These are phyloP conservation scores for Botryosphaeria agaves DNA, from an alignment of 2,329 filamentous ascomycete genomes.

Conservation along the genomic window DNA sequence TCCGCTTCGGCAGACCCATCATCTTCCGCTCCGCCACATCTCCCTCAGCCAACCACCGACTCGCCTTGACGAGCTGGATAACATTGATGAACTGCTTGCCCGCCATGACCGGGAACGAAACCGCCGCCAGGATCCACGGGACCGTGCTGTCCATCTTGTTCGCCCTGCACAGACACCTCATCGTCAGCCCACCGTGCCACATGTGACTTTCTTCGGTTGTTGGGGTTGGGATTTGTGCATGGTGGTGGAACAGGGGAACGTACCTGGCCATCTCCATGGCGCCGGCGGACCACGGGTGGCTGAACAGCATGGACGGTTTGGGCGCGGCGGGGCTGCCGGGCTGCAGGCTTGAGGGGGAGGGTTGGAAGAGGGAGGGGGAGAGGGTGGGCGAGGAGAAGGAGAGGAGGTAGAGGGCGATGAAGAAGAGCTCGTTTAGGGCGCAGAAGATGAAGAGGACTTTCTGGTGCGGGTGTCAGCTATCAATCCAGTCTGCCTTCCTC, in stretches of 20 bases:
- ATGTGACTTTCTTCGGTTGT: not conserved
- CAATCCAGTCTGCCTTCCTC: no score
- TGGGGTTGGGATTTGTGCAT: not conserved
- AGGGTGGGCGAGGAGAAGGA: conserved; percentile 87
- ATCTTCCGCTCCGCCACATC: conserved; percentile 48
- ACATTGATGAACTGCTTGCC: conserved; percentile 90
- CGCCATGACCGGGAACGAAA: conserved; percentile 76
- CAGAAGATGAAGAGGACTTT: conserved; percentile 84
- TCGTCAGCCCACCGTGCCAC: not conserved
- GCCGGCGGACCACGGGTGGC: conserved; percentile 78
- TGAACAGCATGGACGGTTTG: conserved; percentile 56
- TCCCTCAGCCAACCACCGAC: conserved; percentile 83
- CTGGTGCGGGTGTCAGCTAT: conserved; percentile 27
- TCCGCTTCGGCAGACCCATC: conserved; percentile 8
- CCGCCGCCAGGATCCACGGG: conserved; percentile 64
- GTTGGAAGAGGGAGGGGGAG: conserved; percentile 61
- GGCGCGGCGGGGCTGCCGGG: conserved; percentile 54
- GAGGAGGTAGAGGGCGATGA: conserved; percentile 93
- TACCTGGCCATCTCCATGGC: conserved; percentile 74
- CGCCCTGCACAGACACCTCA: conserved; percentile 26
- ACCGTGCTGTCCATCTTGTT: conserved; percentile 55
- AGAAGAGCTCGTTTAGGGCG: conserved; percentile 85
- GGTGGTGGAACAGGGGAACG: conserved; percentile 2
- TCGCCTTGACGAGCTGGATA: conserved; percentile 84
- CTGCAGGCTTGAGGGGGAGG: conserved; percentile 33